Evolutionary conservation across 306 rosid species (phyloP), one percentile per base, ranked within the genome.

Genomic region (Ormosia semicastrata): DNA sequence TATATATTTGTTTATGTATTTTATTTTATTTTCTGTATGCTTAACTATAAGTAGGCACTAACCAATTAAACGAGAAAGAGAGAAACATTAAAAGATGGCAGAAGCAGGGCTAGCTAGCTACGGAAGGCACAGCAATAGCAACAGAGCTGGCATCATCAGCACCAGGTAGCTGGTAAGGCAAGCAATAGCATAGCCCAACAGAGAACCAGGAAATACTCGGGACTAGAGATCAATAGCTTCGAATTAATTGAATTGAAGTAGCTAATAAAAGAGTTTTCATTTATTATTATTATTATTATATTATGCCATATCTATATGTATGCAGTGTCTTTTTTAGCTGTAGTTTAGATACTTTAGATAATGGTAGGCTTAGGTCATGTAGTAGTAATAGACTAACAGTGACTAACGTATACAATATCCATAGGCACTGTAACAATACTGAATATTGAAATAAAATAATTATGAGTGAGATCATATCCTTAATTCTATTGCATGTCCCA

Each of bases 191-290:
- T 67, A 24, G 58, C 4, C 12, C 13, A 30, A 77, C 56, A 62
- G 75, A 62, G 69, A 57, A 30, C 81, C 77, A 59, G 32, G 73
- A 78, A 78, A 84, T 67, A 71, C 78, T 71, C 66, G 86, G 85
- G 80, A 80, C 85, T 77, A 86, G 85, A 81, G 74, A 74, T 63
- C 69, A 76, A 70, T 63, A 33, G 34, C n/a, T 47, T 32, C 71
- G 4, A 10, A 40, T 54, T 2, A 77, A 66, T 34, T 17, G 17
- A 40, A 66, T 34, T 17, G 12, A 40, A 47, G 3, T 1, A 57
- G 4, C 4, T 39, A 37, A 40, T 36, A 7, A 40, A 66, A n/a
- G 10, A n/a, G 12, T 2, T 8, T 6, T 6, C 54, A 66, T 77
- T 53, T 53, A 66, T 11, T 29, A 24, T 36, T 52, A 36, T 36